phyloP scores from a whole-genome alignment of 192 early-diverging fungal genomes.

The Pilobolus umbonatus region DNA sequence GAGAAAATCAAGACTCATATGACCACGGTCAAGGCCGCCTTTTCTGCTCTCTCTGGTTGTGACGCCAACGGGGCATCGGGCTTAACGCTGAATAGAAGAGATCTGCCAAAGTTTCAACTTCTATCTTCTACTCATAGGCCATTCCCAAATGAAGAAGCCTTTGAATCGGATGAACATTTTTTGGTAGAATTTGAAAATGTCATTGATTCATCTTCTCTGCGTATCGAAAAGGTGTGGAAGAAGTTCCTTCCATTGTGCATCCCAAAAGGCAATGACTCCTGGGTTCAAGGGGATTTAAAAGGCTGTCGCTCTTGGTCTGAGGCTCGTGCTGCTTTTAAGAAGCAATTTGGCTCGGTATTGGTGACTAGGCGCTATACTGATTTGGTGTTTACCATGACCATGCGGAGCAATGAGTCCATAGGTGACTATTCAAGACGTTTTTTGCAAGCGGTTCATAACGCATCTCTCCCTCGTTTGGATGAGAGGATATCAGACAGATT shows the following conservation, averaged over 20 bases:
- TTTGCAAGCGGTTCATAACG: background rate
- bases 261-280: background rate
- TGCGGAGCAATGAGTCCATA: background rate
- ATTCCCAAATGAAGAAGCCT: background rate
- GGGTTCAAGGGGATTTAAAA: background rate
- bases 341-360: background rate
- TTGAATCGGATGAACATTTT: background rate
- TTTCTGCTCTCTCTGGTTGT: too few relatives aligned
- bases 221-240: background rate
- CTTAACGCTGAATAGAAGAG: background rate
- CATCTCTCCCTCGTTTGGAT: background rate
- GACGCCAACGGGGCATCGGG: too few relatives aligned
- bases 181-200: background rate
- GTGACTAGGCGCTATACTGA: background rate
- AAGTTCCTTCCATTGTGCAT: background rate
- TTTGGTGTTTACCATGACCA: background rate
- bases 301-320: background rate
- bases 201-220: background rate
- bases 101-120: background rate
- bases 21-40: too few relatives aligned
- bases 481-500: background rate
- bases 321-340: background rate
- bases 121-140: background rate
- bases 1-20: too few relatives aligned
- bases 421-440: background rate